These are phyloP conservation scores for Leccinum olivaceopallidum DNA, from an alignment of 768 basidiomycete species.

Conservation along the genomic window DNA sequence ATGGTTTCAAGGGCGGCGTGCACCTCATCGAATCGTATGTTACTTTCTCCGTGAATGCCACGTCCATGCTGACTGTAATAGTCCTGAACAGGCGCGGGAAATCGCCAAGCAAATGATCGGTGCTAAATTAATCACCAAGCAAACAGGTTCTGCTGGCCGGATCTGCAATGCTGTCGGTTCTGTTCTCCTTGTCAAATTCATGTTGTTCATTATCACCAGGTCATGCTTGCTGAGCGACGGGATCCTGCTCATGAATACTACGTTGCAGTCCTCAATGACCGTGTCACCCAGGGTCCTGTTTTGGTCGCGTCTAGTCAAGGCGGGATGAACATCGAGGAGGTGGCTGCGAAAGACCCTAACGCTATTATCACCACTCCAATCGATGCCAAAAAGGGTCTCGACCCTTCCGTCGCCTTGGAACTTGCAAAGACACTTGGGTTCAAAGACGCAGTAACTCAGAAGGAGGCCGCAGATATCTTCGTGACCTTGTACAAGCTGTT, in stretches of 20 bases:
- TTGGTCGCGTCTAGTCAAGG: conserved; percentile 93
- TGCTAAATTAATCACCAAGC: conserved; percentile 94
- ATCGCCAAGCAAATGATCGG: conserved; percentile 93
- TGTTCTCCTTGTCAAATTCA: conserved; percentile 3
- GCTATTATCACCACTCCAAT: conserved; percentile 97
- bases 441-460: conserved; percentile 64
- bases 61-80: conserved; percentile 31
- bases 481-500: conserved; percentile 94
- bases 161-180: conserved; percentile 88
- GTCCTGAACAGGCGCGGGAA: conserved; percentile 86
- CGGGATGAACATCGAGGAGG: conserved; percentile 99
- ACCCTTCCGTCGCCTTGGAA: conserved; percentile 64
- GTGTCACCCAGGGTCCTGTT: conserved; percentile 83
- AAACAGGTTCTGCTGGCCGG: conserved; percentile 91
- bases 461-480: conserved; percentile 91
- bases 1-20: conserved; percentile 96
- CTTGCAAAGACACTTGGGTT: conserved; percentile 94
- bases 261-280: conserved; percentile 95
- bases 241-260: conserved; percentile 97
- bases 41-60: conserved; percentile 1
- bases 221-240: conserved; percentile 97
- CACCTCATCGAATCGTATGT: conserved; percentile 85
- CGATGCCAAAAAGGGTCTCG: conserved; percentile 78
- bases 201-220: conserved; percentile 45
- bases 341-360: conserved; percentile 90